Conservation (phyloP, 805 yeast species). For the Candida hungchunana region DNA sequence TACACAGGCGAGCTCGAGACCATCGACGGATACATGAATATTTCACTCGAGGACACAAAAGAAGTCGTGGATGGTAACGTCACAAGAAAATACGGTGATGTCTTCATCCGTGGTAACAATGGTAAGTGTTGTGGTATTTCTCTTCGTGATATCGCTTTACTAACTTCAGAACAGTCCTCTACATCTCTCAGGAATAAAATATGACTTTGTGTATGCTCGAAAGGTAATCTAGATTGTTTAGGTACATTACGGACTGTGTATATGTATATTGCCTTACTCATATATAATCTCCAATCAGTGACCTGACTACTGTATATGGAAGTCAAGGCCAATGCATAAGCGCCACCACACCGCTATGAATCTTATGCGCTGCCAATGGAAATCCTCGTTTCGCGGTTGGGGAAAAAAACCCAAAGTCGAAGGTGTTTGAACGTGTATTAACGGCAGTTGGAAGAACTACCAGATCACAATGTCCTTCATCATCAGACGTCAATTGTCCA, state of each 20-base stretch:
- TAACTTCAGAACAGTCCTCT: constrained; percentile 19
- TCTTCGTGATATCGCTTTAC: constrained; percentile 2
- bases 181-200: constrained; percentile 23
- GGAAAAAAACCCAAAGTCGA: constrained; percentile 8
- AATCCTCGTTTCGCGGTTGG: constrained; percentile 2
- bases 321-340: constrained; percentile 13
- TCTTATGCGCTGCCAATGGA: constrained; percentile 19
- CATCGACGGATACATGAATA: constrained; percentile 96
- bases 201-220: background rate
- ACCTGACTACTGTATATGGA: constrained; percentile 6
- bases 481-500: constrained; percentile 88
- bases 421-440: background rate
- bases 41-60: constrained; percentile 73
- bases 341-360: constrained; percentile 3
- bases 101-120: constrained; percentile 82
- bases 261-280: background rate
- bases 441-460: background rate
- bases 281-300: background rate
- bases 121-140: no score
- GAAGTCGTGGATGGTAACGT: constrained; percentile 53
- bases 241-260: background rate
- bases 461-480: constrained; percentile 63
- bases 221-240: no score
- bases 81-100: constrained; percentile 63
- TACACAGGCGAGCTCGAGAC: constrained; percentile 58